These are phyloP conservation scores for Astrothelium macrocarpum DNA, from an alignment of 495 filamentous ascomycete genomes.

Conservation along the genomic window DNA sequence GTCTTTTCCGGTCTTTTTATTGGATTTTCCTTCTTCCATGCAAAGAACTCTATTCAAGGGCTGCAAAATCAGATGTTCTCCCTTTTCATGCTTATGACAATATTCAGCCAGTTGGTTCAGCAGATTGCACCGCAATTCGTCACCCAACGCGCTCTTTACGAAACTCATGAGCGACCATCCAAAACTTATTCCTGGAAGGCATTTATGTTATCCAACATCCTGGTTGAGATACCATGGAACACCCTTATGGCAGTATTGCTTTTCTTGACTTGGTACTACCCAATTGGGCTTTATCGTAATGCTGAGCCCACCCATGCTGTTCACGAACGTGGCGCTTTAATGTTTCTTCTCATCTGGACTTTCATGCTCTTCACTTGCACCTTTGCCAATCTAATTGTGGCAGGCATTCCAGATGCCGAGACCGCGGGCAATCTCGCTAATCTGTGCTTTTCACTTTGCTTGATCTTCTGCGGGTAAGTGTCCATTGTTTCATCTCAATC, in stretches of 20 bases:
- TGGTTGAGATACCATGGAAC: slow-evolving; percentile 46
- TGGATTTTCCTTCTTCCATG: slow-evolving; percentile 78
- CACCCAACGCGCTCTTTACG: slow-evolving; percentile 43
- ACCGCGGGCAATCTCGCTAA: slow-evolving; percentile 10
- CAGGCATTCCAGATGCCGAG: slow-evolving; percentile 15
- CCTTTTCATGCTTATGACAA: slow-evolving; percentile 46
- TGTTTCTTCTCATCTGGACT: slow-evolving; percentile 51
- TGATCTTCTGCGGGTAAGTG: slow-evolving; percentile 1
- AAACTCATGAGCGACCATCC: slow-evolving; percentile 43
- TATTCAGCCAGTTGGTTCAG: slow-evolving; percentile 41
- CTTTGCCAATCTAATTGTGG: slow-evolving; percentile 15
- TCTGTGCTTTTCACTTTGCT: background rate
- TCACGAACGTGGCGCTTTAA: slow-evolving; percentile 46
- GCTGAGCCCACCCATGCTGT: slow-evolving; percentile 37
- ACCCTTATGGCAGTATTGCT: slow-evolving; percentile 41
- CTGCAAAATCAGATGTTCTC: slow-evolving; percentile 57
- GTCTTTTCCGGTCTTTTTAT: slow-evolving; percentile 55
- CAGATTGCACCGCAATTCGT: slow-evolving; percentile 48
- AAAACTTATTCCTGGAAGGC: slow-evolving; percentile 49
- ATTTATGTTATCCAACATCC: slow-evolving; percentile 41
- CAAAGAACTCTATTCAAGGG: slow-evolving; percentile 60
- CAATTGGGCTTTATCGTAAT: slow-evolving; percentile 34
- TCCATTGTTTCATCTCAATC: background rate
- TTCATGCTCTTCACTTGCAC: slow-evolving; percentile 34
- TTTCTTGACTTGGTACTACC: slow-evolving; percentile 47